Evolutionary conservation across 2,329 filamentous ascomycete species (phyloP).

Genomic region (Colletotrichum endophyticum): DNA sequence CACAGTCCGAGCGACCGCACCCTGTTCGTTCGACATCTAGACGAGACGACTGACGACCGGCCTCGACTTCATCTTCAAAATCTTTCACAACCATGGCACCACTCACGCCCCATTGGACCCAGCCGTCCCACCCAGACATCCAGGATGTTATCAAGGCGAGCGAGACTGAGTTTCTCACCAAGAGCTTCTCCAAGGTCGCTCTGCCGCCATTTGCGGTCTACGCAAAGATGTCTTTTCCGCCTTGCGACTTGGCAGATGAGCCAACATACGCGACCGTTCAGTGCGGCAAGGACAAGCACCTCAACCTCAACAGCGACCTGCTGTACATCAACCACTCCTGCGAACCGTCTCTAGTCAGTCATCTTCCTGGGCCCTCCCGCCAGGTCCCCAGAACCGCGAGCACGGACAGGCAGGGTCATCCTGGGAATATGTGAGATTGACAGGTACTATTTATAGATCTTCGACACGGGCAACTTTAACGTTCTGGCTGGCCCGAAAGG

Average conservation of each 20-base stretch:
- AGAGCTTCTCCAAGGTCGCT: conserved; percentile 59
- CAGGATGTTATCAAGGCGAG: conserved; percentile 60
- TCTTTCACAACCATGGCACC: conserved; percentile 51
- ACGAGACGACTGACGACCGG: not conserved
- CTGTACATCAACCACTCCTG: conserved; percentile 74
- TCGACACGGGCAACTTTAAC: conserved; percentile 62
- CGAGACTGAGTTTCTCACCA: conserved; percentile 61
- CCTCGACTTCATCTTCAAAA: not conserved
- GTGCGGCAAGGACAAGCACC: conserved; percentile 57
- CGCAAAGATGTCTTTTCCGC: conserved; percentile 70
- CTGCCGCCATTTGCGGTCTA: conserved; percentile 69
- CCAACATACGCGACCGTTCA: conserved; percentile 71
- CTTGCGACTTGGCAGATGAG: conserved; percentile 58
- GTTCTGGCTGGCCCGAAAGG: conserved; percentile 64
- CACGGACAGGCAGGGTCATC: not conserved
- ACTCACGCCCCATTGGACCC: conserved; percentile 62
- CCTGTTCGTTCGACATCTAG: not conserved
- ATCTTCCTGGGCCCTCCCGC: not conserved
- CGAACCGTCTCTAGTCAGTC: conserved; percentile 66
- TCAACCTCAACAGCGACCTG: conserved; percentile 69
- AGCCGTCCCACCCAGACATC: conserved; percentile 64
- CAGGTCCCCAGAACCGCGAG: not conserved
- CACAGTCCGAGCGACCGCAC: not conserved
- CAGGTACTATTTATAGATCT: conserved; percentile 48
- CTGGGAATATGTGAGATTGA: conserved; percentile 5